Conservation (phyloP, 305 asterid species). For the Fraxinus sp. region DNA sequence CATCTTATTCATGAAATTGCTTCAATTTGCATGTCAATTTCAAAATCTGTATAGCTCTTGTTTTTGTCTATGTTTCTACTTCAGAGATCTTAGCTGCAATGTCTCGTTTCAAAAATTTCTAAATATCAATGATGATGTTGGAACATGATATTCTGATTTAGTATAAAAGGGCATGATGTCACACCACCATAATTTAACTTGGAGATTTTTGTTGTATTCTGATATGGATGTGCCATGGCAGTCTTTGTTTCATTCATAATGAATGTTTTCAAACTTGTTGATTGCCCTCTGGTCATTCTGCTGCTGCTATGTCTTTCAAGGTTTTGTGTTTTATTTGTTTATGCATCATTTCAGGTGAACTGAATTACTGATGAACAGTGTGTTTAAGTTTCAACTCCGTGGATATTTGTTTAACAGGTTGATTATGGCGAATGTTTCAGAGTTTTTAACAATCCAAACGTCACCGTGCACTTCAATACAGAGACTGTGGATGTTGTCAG, state of each 20-base stretch:
- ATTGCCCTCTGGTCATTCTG: neutral
- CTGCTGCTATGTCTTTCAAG: neutral
- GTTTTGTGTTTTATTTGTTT: slow-evolving; percentile 4
- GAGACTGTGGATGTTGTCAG: slow-evolving; percentile 93
- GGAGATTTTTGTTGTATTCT: neutral
- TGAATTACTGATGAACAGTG: slow-evolving; percentile 52
- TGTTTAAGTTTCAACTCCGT: slow-evolving; percentile 84
- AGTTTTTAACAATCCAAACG: slow-evolving; percentile 91
- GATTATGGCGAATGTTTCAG: slow-evolving; percentile 99
- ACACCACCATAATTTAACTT: neutral
- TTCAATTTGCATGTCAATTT: neutral
- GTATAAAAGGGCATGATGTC: neutral
- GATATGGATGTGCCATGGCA: neutral
- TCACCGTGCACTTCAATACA: slow-evolving; percentile 97
- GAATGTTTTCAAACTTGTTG: neutral
- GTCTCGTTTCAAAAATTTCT: slow-evolving; percentile 1
- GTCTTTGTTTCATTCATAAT: neutral
- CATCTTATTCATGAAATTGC: slow-evolving; percentile 7
- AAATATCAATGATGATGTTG: neutral
- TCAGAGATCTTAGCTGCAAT: neutral
- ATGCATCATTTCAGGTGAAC: slow-evolving; percentile 34
- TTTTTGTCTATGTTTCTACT: neutral
- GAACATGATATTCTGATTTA: neutral
- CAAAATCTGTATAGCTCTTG: neutral
- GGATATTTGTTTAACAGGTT: slow-evolving; percentile 99